These are phyloP conservation scores for Fusarium staphyleae DNA, from an alignment of 2,329 filamentous ascomycete species.

Conservation along the genomic window DNA sequence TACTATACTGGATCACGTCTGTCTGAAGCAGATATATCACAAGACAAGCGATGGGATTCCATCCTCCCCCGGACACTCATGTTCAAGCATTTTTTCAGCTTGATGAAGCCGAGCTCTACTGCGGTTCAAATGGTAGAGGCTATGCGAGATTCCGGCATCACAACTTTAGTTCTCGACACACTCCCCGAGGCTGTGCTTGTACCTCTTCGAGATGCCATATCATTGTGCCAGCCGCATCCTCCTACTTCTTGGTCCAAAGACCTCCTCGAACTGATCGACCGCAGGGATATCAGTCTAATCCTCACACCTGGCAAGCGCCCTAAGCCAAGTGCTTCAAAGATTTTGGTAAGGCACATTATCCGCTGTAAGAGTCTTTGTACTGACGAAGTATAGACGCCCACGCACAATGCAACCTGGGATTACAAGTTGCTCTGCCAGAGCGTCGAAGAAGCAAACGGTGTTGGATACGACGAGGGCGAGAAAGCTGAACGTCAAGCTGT, in stretches of 20 bases:
- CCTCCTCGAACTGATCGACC: slow-evolving; percentile 77
- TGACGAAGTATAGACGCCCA: slow-evolving; percentile 57
- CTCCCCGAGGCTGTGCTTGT: slow-evolving; percentile 85
- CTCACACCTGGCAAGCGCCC: slow-evolving; percentile 54
- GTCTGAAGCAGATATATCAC: slow-evolving; percentile 45
- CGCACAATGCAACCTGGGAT: slow-evolving; percentile 74
- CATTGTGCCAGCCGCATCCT: slow-evolving; percentile 83
- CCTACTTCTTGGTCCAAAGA: slow-evolving; percentile 76
- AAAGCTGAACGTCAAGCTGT: slow-evolving; percentile 85
- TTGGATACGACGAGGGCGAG: slow-evolving; percentile 77
- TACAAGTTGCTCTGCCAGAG: slow-evolving; percentile 78
- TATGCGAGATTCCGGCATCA: slow-evolving; percentile 75
- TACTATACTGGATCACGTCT: slow-evolving; percentile 51
- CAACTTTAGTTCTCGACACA: slow-evolving; percentile 73
- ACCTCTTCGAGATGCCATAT: slow-evolving; percentile 82
- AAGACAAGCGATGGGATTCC: slow-evolving; percentile 52
- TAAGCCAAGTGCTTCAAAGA: slow-evolving; percentile 46
- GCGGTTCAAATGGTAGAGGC: slow-evolving; percentile 73
- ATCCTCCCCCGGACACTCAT: slow-evolving; percentile 73
- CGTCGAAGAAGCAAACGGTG: slow-evolving; percentile 64
- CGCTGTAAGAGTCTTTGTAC: not conserved
- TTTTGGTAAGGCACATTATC: slow-evolving; percentile 49
- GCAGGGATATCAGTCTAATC: slow-evolving; percentile 79
- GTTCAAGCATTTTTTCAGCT: slow-evolving; percentile 71
- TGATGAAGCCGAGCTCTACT: slow-evolving; percentile 59